Evolutionary conservation across 2,329 filamentous ascomycete species (phyloP), one percentile per base, ranked within the genome.

Genomic region (Sporothrix pallida): DNA sequence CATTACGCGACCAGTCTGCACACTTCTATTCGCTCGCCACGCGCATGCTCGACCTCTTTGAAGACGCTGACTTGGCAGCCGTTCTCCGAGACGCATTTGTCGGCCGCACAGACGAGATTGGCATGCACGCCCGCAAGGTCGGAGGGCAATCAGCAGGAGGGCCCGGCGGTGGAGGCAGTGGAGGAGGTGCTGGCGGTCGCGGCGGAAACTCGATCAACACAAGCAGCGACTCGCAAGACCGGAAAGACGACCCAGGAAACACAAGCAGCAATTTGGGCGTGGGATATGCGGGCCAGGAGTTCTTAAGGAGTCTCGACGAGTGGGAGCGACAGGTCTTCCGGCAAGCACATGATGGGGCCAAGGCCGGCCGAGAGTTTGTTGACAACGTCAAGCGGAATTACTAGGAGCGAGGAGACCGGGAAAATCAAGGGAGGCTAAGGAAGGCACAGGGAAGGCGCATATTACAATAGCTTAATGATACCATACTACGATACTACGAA

Each of bases 11-110:
- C 72, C 89, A 96, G 81, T 93, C 93, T 75, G 90, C 92, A 50
- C 92, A 97, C 81, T 97, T 97, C 78, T 98, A 97, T 83, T 91
- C 89, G 31, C 87, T 98, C 3, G 94, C 93, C 3, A 91, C 93
- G 62, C 89, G 93, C 70, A 94, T 98, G 82, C 85, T 98, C 75
- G 95, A 98, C 74, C 83, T 99, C 0, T 97, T 97, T 75, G 95
- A 98, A 74, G 95, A 97, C 81, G 81, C 81, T 62, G 88, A 89
- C 74, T 90, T 98, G 73, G 93, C 94, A 73, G 88, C 93, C 76
- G 89, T 96, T 23, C 81, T 95, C 77, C 87, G 88, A 73, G 86
- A 92, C 84, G 94, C 93, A 0, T 98, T 97, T 82, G 93, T 95
- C 77, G 87, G 89, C 69, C 87, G 96, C 67, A 93, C 94, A 0